Percentiles rank a stretch among this genome's conserved stretches.
Evolutionary conservation across 305 asterid species (phyloP).

Genomic region (Fraxinus dipetala): DNA sequence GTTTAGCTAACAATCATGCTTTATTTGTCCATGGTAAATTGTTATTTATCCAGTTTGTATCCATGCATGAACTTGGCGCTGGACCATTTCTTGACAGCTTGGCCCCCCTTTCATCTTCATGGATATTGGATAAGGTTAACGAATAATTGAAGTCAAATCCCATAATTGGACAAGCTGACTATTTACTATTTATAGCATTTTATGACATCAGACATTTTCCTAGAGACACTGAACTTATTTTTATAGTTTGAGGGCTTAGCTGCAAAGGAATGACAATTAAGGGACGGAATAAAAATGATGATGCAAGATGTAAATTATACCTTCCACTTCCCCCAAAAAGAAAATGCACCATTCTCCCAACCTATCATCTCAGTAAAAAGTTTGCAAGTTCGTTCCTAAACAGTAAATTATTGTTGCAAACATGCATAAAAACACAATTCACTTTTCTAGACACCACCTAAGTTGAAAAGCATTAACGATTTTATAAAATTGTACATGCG

Average conservation of each 20-base stretch:
- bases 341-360: neutral
- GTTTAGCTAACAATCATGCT: neutral
- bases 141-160: neutral
- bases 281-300: neutral
- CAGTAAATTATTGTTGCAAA: neutral
- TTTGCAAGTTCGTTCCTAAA: neutral
- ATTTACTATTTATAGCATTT: neutral
- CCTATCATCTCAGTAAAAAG: neutral
- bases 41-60: neutral
- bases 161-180: neutral
- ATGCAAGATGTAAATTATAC: neutral
- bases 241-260: neutral
- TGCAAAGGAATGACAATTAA: neutral
- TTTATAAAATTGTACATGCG: neutral
- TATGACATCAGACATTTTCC: neutral
- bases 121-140: slow-evolving; percentile 22
- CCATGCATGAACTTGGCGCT: neutral
- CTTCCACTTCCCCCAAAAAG: neutral
- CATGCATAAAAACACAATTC: neutral
- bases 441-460: neutral
- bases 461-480: neutral
- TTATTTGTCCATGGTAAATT: neutral
- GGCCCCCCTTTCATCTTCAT: slow-evolving; percentile 19
- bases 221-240: neutral
- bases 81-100: slow-evolving; percentile 15